Percentiles rank a stretch among this genome's conserved stretches.
phyloP scores from a whole-genome alignment of 352 stramenopile genomes.

The Globisporangium paddicum region DNA sequence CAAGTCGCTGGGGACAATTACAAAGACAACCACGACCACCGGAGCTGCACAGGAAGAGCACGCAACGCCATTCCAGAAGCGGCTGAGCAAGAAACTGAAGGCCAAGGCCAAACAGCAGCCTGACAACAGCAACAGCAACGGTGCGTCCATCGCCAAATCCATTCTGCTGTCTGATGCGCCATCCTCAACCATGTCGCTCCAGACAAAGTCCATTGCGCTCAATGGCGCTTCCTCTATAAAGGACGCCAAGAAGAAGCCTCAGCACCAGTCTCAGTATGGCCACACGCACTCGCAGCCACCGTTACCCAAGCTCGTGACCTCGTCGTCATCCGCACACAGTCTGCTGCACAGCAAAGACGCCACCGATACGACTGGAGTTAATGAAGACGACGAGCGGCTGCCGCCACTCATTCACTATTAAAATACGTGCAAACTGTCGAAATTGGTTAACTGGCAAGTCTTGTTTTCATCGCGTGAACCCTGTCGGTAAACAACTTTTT shows the following conservation, averaged over 20 bases:
- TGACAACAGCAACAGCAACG: neutral
- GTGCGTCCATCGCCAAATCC: conserved; percentile 31
- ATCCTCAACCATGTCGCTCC: conserved; percentile 3
- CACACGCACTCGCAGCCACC: conserved; percentile 19
- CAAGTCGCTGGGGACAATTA: conserved; percentile 4
- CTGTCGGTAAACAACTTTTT: conserved; percentile 1
- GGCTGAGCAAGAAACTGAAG: conserved; percentile 41
- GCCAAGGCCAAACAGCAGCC: conserved; percentile 35
- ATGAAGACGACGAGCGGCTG: conserved; percentile 25
- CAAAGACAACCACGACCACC: conserved; percentile 5
- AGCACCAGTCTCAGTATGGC: conserved; percentile 14
- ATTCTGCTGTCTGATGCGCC: conserved; percentile 43
- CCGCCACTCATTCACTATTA: conserved; percentile 31
- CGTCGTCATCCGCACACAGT: conserved; percentile 29
- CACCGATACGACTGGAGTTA: conserved; percentile 3
- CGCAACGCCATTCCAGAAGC: conserved; percentile 41
- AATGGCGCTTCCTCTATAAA: conserved; percentile 5
- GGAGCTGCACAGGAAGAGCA: conserved; percentile 12
- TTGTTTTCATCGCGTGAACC: conserved; percentile 3
- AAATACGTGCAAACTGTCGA: neutral
- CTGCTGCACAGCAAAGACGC: conserved; percentile 22
- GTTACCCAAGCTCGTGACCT: conserved; percentile 37
- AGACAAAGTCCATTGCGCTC: conserved; percentile 14
- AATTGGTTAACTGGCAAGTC: neutral
- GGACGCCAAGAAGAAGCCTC: conserved; percentile 31